Base-by-base conservation (phyloP, 2,329 filamentous ascomycete species). In the Nemania abortiva region DNA sequence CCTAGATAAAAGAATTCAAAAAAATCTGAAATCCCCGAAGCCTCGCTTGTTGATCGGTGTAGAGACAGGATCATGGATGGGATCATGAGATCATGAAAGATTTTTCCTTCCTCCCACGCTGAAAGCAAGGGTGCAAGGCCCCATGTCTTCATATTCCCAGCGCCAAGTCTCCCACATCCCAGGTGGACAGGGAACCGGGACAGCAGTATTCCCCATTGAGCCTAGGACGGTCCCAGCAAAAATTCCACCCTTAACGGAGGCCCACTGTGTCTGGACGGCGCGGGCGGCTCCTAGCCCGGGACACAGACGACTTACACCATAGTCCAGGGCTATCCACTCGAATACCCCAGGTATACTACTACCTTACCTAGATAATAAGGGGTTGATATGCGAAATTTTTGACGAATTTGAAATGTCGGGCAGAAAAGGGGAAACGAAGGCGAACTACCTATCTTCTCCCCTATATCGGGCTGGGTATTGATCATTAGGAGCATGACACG, bases 51-150 rank as follows among this genome's bases (percentile, higher is more conserved):
- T 31, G 54, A 27, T 52, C 24, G 7, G 24, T 57, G 34, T 49
- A 45, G 24, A 18, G 56, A 9, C n/a, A n/a, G n/a, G n/a, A n/a
- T n/a, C n/a, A n/a, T n/a, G n/a, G 24, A 11, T 11, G 20, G 29
- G 49, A 64, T 60, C 54, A 60, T 56, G 60, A 60, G 60, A 68
- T 68, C 65, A 56, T 39, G 11, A 65, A 24, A 54, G 31, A 9
- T 29, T 58, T 64, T 29, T 52, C 24, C 15, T 54, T 20, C 6
- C 13, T 9, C 6, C 20, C n/a, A 52, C n/a, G 31, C 54, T 39
- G 54, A 56, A 42, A 64, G 29, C 52, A 56, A 50, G 53, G 61
- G 42, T 57, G 24, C 20, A n/a, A 24, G 29, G 9, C 15, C 27
- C 52, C 34, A n/a, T 56, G 31, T 56, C 31, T 15, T 50, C 29